Evolutionary conservation across 108 stramenopile genomes (phyloP).

Genomic region (Cyclotella atomus): DNA sequence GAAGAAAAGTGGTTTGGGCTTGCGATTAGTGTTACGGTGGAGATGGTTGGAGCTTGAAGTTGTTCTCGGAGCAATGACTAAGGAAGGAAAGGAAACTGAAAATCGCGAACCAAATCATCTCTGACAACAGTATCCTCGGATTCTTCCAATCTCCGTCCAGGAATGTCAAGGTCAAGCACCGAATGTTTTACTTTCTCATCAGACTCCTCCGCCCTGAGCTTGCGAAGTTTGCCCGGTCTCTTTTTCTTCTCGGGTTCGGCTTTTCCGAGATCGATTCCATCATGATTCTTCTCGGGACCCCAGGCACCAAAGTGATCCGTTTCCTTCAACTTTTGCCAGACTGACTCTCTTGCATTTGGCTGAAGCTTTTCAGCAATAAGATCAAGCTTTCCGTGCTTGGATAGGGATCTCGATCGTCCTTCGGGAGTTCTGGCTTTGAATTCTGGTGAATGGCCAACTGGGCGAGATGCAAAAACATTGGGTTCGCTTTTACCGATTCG

Average conservation of each 20-base stretch:
- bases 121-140: too few relatives aligned
- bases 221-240: not conserved
- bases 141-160: not conserved
- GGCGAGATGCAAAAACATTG: conserved; percentile 14
- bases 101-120: too few relatives aligned
- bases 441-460: not conserved
- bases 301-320: not conserved
- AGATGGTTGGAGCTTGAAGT: too few relatives aligned
- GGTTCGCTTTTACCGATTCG: not conserved
- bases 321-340: not conserved
- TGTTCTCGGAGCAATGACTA: too few relatives aligned
- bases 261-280: not conserved
- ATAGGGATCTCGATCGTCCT: not conserved
- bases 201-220: not conserved
- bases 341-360: not conserved
- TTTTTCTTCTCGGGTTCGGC: not conserved
- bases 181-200: not conserved
- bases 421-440: not conserved
- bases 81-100: too few relatives aligned
- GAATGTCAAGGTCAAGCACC: not conserved
- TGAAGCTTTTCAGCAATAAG: not conserved
- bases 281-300: not conserved
- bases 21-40: too few relatives aligned
- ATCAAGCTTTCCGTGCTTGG: not conserved
- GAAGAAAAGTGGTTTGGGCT: too few relatives aligned